A percentile compares a stretch with the other conserved stretches of the same genome.
Conservation (phyloP, 140 eudicot species). For the Flaveria floridana region DNA sequence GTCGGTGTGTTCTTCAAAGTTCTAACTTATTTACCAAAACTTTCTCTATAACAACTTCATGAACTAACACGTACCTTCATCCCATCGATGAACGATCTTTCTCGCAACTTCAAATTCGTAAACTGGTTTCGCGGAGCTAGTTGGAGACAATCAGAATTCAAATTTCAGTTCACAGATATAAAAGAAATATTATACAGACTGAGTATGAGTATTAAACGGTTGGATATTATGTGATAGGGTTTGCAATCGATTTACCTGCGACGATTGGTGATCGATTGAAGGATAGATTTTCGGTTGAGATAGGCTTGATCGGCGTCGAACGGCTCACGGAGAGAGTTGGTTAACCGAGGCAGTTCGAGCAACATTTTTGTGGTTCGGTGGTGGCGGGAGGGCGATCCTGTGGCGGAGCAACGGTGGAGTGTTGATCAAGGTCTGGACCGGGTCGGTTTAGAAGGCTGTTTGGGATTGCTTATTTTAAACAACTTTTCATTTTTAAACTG, state of each 20-base stretch:
- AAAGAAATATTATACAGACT: not conserved
- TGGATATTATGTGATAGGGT: conserved; percentile 12
- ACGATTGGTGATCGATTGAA: conserved; percentile 43
- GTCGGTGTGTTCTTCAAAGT: not conserved
- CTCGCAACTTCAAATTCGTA: conserved; percentile 82
- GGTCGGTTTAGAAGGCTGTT: conserved; percentile 29
- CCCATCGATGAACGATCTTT: conserved; percentile 73
- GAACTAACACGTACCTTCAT: conserved; percentile 56
- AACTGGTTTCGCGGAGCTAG: conserved; percentile 50
- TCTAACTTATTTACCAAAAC: conserved; percentile 5
- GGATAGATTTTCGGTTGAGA: conserved; percentile 64
- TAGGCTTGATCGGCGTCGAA: conserved; percentile 92
- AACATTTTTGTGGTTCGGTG: conserved; percentile 43
- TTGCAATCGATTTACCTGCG: conserved; percentile 44
- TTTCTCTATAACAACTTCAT: not conserved
- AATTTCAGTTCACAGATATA: conserved; percentile 15
- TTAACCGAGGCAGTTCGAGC: conserved; percentile 75
- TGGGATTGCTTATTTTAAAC: no score
- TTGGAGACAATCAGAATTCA: conserved; percentile 2
- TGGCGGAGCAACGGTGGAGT: conserved; percentile 27
- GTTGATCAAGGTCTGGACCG: conserved; percentile 27
- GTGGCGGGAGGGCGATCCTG: conserved; percentile 33
- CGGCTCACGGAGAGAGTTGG: conserved; percentile 77
- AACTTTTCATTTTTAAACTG: no score
- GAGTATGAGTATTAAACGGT: not conserved